Evolutionary conservation across 176 grass and related monocot genomes (phyloP).

Genomic region (Cenchrus purpureus): DNA sequence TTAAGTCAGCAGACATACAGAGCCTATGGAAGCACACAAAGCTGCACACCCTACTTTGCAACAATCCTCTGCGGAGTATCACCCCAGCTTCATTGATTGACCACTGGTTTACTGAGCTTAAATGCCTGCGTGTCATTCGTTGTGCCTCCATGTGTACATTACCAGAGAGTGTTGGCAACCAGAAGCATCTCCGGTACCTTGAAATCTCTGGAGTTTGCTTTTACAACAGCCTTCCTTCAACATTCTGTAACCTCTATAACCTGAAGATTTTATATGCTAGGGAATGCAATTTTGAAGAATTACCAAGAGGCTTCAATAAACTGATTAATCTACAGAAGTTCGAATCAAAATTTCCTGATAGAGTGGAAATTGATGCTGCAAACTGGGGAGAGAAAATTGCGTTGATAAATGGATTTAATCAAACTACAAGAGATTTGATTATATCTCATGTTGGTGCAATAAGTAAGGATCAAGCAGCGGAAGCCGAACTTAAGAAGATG

Average conservation of each 20-base stretch:
- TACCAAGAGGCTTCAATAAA: neutral
- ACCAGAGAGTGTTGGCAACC: neutral
- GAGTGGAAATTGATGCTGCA: neutral
- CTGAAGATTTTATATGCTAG: neutral
- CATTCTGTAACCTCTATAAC: neutral
- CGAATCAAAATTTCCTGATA: neutral
- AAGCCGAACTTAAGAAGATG: neutral
- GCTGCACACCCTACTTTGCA: neutral
- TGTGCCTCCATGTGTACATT: neutral
- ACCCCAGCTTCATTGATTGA: neutral
- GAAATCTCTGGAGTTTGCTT: rapidly evolving
- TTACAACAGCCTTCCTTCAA: neutral
- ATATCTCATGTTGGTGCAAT: neutral
- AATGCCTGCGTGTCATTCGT: neutral
- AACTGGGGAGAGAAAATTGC: neutral
- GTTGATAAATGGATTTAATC: neutral
- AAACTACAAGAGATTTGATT: neutral
- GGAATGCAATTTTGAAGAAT: neutral
- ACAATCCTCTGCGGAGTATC: rapidly evolving
- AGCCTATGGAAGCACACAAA: neutral
- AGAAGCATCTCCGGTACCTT: constrained; percentile 26
- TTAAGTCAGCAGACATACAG: neutral
- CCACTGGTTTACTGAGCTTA: neutral
- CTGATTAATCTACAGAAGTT: neutral
- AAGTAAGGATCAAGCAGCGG: neutral